Conservation (phyloP, 441 rosid genomes). For the Gossypium gossypioides region DNA sequence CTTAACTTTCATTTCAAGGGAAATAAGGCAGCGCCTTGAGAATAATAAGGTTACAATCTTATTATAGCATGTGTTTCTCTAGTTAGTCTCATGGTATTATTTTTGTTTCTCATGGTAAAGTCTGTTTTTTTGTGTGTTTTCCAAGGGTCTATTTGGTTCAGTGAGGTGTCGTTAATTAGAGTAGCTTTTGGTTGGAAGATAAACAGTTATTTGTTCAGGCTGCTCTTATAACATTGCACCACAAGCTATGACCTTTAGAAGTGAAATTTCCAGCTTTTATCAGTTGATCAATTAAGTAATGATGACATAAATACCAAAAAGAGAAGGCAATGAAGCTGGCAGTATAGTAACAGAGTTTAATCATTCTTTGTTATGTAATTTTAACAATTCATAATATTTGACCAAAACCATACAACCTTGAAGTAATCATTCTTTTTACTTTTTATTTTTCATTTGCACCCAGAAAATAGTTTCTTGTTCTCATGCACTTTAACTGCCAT, state of each 20-base stretch:
- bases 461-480: background rate
- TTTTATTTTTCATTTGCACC: background rate
- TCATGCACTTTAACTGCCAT: slow-evolving; percentile 1
- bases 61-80: background rate
- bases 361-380: background rate
- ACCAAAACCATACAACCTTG: background rate
- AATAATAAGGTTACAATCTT: background rate
- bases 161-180: background rate
- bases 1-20: background rate
- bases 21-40: background rate
- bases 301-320: background rate
- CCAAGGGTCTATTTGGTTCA: background rate
- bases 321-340: background rate
- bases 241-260: background rate
- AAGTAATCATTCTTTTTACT: background rate
- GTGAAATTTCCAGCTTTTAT: background rate
- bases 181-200: background rate
- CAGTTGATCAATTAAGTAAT: background rate
- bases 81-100: background rate
- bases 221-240: background rate
- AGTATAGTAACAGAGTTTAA: background rate
- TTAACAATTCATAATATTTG: background rate
- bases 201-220: background rate
- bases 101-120: background rate
- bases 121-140: background rate